Base-by-base conservation (phyloP, 306 rosid genomes). In the Quercus mongolica region DNA sequence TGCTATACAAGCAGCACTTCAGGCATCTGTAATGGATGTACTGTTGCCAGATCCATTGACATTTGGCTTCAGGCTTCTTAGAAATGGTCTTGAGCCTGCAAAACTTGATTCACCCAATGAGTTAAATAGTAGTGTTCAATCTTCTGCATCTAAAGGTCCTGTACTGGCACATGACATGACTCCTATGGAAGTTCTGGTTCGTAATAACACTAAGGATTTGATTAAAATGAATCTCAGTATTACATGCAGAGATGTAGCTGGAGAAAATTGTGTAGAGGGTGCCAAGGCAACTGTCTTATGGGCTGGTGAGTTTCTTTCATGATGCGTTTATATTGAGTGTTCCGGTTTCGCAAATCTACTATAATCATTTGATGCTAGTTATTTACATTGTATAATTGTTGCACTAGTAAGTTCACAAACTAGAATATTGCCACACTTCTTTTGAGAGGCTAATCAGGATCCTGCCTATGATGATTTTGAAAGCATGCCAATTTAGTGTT, bases 1-100 rank as follows among this genome's bases (percentile, higher is more conserved):
- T 88, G 99, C 98, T 75, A 83, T 91, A 78, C 96, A 90, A 75
- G 97, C 97, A 57, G 98, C 99, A 30, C 90, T 95, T 56, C 94
- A 86, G 82, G 88, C 98, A 79, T 93, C 98, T 64, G 86, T 90
- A 80, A 95, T 93, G 99, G 98, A 93, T 74, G 91, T 95, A 51
- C 87, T 95, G 79, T 88, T 95, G 82, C 98, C 99, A 56, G 98
- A 95, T 83, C 99, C 99, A 12, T 86, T 95, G 78, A 95, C 99
- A 21, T 95, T 91, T 76, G 90, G 94, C 83, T 95, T 95, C 86
- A 90, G 92, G 87, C 94, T 92, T 74, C 81, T 82, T 69, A 82
- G 90, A 71, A 78, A 83, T 58, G 73, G 78, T 72, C 74, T 61
- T 13, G 86, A 83, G 72, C 74, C 88, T 56, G 85, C 69, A 68